Evolutionary conservation across 176 grass and related monocot species (phyloP).

Genomic region (Bonia amplexicaulis): DNA sequence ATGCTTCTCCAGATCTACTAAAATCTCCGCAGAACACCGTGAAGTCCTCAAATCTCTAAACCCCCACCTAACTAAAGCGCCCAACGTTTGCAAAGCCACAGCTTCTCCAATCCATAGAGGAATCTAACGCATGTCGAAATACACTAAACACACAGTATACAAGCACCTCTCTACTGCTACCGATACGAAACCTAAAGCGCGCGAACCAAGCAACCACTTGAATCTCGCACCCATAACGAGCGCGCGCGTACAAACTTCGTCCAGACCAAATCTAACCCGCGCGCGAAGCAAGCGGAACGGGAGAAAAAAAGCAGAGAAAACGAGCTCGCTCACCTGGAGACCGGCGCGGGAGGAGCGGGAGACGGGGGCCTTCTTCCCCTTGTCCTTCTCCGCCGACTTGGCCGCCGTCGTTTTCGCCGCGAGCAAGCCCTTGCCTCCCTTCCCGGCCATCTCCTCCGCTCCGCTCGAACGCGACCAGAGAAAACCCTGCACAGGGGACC

Average conservation of each 20-base stretch:
- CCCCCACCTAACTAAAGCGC: background rate
- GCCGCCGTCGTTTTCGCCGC: conserved; percentile 71
- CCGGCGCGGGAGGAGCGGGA: conserved; percentile 67
- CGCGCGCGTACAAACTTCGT: background rate
- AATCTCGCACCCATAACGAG: background rate
- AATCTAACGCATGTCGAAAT: background rate
- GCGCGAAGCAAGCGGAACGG: background rate
- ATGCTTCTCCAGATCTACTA: conserved; percentile 14
- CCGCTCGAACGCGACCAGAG: conserved; percentile 1
- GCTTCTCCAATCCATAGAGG: background rate
- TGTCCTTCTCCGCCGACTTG: conserved; percentile 62
- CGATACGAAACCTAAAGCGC: background rate
- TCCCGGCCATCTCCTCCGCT: conserved; percentile 46
- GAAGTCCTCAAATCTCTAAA: background rate
- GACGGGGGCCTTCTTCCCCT: conserved; percentile 67
- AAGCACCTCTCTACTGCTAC: background rate
- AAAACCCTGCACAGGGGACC: background rate
- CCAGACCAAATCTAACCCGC: conserved; percentile 8
- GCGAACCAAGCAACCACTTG: background rate
- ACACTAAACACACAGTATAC: background rate
- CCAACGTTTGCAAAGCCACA: background rate
- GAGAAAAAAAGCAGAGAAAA: background rate
- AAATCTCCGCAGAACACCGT: background rate
- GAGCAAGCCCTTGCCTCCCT: conserved; percentile 58
- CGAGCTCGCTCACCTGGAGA: conserved; percentile 35